Evolutionary conservation across 2,329 filamentous ascomycete species (phyloP).

Genomic region (Annulohypoxylon truncatum): DNA sequence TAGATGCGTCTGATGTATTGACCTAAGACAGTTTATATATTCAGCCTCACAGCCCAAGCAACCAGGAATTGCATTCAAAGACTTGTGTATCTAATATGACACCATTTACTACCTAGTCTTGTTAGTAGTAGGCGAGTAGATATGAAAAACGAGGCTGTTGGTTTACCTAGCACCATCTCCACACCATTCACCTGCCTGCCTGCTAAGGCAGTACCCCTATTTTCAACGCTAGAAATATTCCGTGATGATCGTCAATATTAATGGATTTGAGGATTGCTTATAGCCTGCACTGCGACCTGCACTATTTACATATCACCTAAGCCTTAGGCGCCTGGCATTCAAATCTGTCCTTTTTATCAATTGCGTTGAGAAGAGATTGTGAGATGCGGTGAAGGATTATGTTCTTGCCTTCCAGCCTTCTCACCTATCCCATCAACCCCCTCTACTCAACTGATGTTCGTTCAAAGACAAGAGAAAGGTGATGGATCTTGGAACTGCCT

Average conservation of each 20-base stretch:
- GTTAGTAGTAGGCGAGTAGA: neutral
- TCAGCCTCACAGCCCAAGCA: conserved; percentile 8
- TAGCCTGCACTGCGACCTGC: conserved; percentile 9
- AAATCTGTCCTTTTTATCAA: neutral
- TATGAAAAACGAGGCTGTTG: conserved; percentile 5
- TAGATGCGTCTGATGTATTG: conserved; percentile 5
- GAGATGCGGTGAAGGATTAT: conserved; percentile 29
- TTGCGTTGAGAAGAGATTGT: conserved; percentile 29
- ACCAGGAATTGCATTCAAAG: neutral
- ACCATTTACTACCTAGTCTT: neutral
- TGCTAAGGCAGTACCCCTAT: conserved; percentile 1
- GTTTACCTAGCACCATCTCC: neutral
- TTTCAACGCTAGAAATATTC: neutral
- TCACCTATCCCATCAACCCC: conserved; percentile 5
- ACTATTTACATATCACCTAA: conserved; percentile 5
- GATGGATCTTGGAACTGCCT: conserved; percentile 20
- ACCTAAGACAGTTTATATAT: conserved; percentile 15
- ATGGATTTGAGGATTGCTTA: conserved; percentile 2
- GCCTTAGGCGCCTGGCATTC: conserved; percentile 11
- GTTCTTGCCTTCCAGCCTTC: conserved; percentile 5
- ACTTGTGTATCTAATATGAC: neutral
- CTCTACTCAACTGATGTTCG: conserved; percentile 1
- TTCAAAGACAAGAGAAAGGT: neutral
- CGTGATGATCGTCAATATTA: neutral
- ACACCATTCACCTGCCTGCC: neutral